Percentiles rank a stretch among this genome's conserved stretches.
phyloP scores from a whole-genome alignment of 2,329 filamentous ascomycete genomes.

The Talaromyces sp. region DNA sequence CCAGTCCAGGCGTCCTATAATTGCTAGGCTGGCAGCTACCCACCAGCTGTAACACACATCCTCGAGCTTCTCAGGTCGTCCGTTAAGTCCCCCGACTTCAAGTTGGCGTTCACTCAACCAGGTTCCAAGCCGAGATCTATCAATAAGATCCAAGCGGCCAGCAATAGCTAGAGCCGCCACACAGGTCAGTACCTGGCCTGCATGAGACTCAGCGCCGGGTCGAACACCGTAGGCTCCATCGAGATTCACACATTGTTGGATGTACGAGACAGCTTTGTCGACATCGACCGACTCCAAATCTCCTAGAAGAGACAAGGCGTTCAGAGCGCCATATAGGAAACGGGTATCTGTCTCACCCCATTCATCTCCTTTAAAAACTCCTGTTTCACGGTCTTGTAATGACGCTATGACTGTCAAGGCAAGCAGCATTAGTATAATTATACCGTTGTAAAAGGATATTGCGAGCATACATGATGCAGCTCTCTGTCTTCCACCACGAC shows the following conservation, averaged over 20 bases:
- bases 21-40: conserved; percentile 87
- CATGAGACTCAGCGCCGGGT: conserved; percentile 89
- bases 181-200: conserved; percentile 94
- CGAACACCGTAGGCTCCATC: conserved; percentile 90
- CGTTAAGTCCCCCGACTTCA: conserved; percentile 83
- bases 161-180: conserved; percentile 82
- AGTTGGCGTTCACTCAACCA: conserved; percentile 95
- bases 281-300: conserved; percentile 72
- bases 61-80: conserved; percentile 88
- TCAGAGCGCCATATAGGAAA: conserved; percentile 87
- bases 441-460: neutral
- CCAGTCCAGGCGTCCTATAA: conserved; percentile 86
- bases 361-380: conserved; percentile 88
- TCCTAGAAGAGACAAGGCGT: conserved; percentile 78
- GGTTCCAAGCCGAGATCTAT: conserved; percentile 74
- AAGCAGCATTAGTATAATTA: conserved; percentile 1
- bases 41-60: conserved; percentile 99
- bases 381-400: conserved; percentile 74
- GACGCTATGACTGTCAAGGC: conserved; percentile 63
- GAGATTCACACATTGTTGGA: conserved; percentile 82
- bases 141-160: conserved; percentile 72
- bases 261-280: conserved; percentile 71
- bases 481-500: conserved; percentile 63
- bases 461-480: conserved; percentile 70
- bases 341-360: conserved; percentile 96